phyloP scores from a whole-genome alignment of 371 early-diverging fungal genomes.

The Syncephalis fuscata region DNA sequence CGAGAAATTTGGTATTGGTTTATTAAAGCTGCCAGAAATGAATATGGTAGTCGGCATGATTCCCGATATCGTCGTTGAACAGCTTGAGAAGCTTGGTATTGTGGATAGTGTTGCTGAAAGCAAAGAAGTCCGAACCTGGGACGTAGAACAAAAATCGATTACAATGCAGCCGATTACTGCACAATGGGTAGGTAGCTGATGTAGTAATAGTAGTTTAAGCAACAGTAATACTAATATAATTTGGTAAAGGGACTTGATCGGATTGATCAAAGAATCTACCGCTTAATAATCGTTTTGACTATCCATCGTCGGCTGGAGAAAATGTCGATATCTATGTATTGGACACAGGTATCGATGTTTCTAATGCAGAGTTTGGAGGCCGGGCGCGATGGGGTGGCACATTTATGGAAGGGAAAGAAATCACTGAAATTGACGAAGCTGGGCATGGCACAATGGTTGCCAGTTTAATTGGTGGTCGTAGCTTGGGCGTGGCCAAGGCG shows the following conservation, averaged over 20 bases:
- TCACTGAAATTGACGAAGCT: conserved; percentile 20
- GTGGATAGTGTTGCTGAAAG: too few relatives aligned
- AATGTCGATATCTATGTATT: conserved; percentile 51
- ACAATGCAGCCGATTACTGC: too few relatives aligned
- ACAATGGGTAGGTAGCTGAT: too few relatives aligned
- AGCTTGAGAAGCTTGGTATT: too few relatives aligned
- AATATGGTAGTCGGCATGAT: too few relatives aligned
- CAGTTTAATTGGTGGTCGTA: conserved; percentile 36
- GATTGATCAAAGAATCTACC: conserved; percentile 15
- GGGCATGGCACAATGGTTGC: conserved; percentile 70
- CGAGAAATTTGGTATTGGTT: too few relatives aligned
- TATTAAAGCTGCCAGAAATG: too few relatives aligned
- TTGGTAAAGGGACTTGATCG: conserved; percentile 16
- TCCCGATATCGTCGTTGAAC: too few relatives aligned
- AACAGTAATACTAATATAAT: too few relatives aligned
- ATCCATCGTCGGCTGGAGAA: conserved; percentile 19
- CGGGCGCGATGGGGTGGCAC: conserved; percentile 37
- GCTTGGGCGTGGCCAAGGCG: conserved; percentile 54
- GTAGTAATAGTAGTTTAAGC: too few relatives aligned
- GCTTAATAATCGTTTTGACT: conserved; percentile 10
- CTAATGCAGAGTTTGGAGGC: conserved; percentile 55
- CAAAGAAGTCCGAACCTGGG: too few relatives aligned
- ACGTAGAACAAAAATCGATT: too few relatives aligned
- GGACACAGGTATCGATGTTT: conserved; percentile 55
- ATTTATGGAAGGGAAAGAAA: conserved; percentile 6